These are phyloP conservation scores for Calonectria fujianensis DNA, from an alignment of 2,329 filamentous ascomycete genomes.

Conservation along the genomic window DNA sequence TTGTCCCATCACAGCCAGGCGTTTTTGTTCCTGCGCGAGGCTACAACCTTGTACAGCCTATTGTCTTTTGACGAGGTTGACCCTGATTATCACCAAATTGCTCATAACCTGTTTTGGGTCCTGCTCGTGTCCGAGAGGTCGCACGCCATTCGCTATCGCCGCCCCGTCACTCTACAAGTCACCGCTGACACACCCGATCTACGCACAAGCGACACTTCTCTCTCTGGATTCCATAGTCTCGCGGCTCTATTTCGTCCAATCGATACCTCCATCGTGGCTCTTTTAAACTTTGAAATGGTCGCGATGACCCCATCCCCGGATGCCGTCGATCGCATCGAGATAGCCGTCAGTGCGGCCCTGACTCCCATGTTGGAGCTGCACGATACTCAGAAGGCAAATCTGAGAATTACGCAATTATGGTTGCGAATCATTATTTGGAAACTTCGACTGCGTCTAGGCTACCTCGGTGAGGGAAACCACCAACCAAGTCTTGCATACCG, in stretches of 20 bases:
- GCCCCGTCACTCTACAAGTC: constrained; percentile 66
- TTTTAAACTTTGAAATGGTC: constrained; percentile 62
- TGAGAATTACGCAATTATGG: constrained; percentile 67
- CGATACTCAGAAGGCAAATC: constrained; percentile 67
- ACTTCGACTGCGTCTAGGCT: constrained; percentile 64
- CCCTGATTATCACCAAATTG: constrained; percentile 52
- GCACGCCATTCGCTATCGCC: constrained; percentile 66
- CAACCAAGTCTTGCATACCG: constrained; percentile 63
- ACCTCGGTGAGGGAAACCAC: constrained; percentile 59
- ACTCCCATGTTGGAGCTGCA: constrained; percentile 58
- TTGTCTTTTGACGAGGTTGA: constrained; percentile 56
- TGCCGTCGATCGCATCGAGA: constrained; percentile 61
- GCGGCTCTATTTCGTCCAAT: constrained; percentile 64
- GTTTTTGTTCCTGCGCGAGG: constrained; percentile 65
- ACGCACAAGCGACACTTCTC: constrained; percentile 55
- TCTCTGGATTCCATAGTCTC: constrained; percentile 64
- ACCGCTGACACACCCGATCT: constrained; percentile 60
- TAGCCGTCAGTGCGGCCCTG: constrained; percentile 61
- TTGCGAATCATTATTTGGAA: constrained; percentile 68
- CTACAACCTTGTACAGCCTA: constrained; percentile 63
- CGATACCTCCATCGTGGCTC: constrained; percentile 64
- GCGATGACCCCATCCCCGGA: constrained; percentile 57
- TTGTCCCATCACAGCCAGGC: constrained; percentile 66
- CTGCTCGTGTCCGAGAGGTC: constrained; percentile 66
- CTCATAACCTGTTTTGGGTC: constrained; percentile 66